Evolutionary conservation across 2,329 filamentous ascomycete species (phyloP).

Genomic region (Orbilia brochopaga): DNA sequence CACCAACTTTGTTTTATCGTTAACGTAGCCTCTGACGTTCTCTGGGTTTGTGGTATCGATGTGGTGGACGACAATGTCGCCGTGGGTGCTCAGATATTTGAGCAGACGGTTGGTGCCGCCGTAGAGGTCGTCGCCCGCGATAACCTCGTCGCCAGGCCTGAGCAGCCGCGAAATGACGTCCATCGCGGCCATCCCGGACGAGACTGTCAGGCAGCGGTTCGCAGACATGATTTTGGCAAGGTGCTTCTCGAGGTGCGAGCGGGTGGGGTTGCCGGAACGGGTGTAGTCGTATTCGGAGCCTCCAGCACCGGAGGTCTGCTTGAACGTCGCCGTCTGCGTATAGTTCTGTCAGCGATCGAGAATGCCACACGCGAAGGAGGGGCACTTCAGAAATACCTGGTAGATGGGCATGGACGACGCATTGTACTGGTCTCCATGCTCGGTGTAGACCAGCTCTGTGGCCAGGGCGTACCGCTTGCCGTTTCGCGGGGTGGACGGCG

Average conservation of each 20-base stretch:
- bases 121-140: constrained; percentile 96
- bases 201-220: constrained; percentile 85
- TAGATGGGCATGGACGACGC: constrained; percentile 96
- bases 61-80: constrained; percentile 91
- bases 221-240: constrained; percentile 99
- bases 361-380: not conserved
- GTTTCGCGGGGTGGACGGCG: constrained; percentile 85
- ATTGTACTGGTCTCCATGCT: constrained; percentile 95
- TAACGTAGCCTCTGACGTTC: constrained; percentile 72
- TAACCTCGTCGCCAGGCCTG: constrained; percentile 91
- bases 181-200: constrained; percentile 94
- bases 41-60: constrained; percentile 87
- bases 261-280: constrained; percentile 92
- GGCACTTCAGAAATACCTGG: constrained; percentile 63
- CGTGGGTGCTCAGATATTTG: constrained; percentile 86
- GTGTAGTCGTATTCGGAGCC: constrained; percentile 98
- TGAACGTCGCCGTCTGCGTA: constrained; percentile 85
- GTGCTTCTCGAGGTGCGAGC: constrained; percentile 93
- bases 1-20: constrained; percentile 88
- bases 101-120: constrained; percentile 92
- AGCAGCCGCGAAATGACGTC: constrained; percentile 94
- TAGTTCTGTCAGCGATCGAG: not conserved
- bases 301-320: constrained; percentile 79
- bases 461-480: constrained; percentile 90
- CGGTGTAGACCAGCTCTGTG: constrained; percentile 95